These are phyloP conservation scores for Viridothelium virens DNA, from an alignment of 495 filamentous ascomycete genomes.

Conservation along the genomic window DNA sequence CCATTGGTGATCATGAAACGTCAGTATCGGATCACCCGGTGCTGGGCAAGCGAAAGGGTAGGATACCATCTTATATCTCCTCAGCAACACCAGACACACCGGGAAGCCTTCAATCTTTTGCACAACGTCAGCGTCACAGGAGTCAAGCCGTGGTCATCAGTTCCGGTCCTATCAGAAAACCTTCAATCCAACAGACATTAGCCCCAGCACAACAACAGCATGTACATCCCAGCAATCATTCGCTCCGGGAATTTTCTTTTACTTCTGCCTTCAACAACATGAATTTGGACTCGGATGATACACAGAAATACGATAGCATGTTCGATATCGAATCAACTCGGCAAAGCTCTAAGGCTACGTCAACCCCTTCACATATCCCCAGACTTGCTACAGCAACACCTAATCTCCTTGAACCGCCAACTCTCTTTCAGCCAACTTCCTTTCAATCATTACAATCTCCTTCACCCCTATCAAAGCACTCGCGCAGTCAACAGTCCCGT, in stretches of 20 bases:
- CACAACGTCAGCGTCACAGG: conserved; percentile 11
- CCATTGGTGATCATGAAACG: conserved; percentile 49
- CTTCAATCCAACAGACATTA: background rate
- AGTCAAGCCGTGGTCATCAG: conserved; percentile 11
- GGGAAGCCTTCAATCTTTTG: conserved; percentile 5
- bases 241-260: conserved; percentile 32
- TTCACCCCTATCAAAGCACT: background rate
- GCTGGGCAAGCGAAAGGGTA: conserved; percentile 65
- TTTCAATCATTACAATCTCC: background rate
- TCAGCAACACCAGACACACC: conserved; percentile 10
- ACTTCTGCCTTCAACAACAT: conserved; percentile 14
- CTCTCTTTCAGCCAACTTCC: conserved; percentile 4
- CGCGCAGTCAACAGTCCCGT: background rate
- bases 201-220: conserved; percentile 9
- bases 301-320: background rate
- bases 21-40: conserved; percentile 31
- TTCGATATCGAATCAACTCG: conserved; percentile 7
- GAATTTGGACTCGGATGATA: background rate
- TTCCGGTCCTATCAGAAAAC: conserved; percentile 3
- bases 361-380: conserved; percentile 14
- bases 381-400: conserved; percentile 8
- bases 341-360: conserved; percentile 11
- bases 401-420: conserved; percentile 10
- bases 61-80: conserved; percentile 36
- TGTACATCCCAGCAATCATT: conserved; percentile 4